Base-by-base conservation (phyloP, 1,284 basidiomycete genomes). In the Singerocomus inundabilis region DNA sequence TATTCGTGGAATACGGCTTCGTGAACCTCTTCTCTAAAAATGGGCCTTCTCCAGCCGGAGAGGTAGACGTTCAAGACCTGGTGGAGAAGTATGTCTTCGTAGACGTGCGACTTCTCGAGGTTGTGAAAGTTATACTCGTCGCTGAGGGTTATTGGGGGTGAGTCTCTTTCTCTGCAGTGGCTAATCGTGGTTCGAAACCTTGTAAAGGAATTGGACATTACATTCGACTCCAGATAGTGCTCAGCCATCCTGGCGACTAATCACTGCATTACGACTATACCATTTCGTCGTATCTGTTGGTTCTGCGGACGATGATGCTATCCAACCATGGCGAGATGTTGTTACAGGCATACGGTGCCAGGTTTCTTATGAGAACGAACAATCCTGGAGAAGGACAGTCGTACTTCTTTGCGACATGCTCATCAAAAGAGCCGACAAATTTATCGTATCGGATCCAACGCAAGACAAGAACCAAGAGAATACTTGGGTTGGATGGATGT, bases 1-100 rank as follows among this genome's bases (percentile, higher is more conserved):
- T 95, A 16, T 89, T 93, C 63, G 75, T 83, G 28, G 92, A 95
- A 63, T 95, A 95, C 67, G 92, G 91, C 0, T 95, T 95, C 62
- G 78, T 88, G 25, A 76, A 78, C 57, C 25, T 51, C 12, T 56
- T 70, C 33, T 57, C 59, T 0, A 48, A 62, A 30, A 57, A 64
- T 15, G 67, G 59, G 32, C 48, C 60, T 18, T 44, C 45, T 32
- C 58, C 71, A n/a, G 67, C 69, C 30, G 72, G 73, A 15, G 85
- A 92, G 61, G 74, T 88, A 10, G 81, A 87, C 51, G 71, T 93
- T 2, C 77, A 82, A 53, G 74, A 78, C 32, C 55, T 79, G 21
- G 65, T 88, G 5, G 79, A 85, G 53, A 58, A 66, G 29, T 52
- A 84, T 29, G 77, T 86, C 49, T 53, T 65, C 6, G 45, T 66